Conservation (phyloP, 495 filamentous ascomycete genomes). For the Aspergillus asperescens region DNA sequence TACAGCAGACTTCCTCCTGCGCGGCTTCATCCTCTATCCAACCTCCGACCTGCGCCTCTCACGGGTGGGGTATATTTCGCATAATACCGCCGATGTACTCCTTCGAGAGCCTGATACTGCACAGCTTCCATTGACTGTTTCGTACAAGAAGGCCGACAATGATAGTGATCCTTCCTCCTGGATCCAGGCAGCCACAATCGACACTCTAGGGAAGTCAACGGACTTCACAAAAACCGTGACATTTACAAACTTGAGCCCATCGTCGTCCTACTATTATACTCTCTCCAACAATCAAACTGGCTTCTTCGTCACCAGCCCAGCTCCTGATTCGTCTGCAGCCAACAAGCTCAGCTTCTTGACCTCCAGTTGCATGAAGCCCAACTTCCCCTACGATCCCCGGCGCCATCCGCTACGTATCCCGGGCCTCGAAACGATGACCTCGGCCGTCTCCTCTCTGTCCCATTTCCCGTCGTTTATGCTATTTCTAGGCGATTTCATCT, state of each 20-base stretch:
- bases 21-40: conserved; percentile 60
- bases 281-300: conserved; percentile 81
- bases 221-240: conserved; percentile 72
- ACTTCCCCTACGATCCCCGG: conserved; percentile 80
- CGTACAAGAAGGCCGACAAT: conserved; percentile 43
- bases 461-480: conserved; percentile 80
- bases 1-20: conserved; percentile 67
- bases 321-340: conserved; percentile 53
- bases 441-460: conserved; percentile 51
- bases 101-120: conserved; percentile 72
- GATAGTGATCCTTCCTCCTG: conserved; percentile 38
- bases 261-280: conserved; percentile 71
- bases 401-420: conserved; percentile 76
- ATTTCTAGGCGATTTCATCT: conserved; percentile 98
- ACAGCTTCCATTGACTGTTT: conserved; percentile 70
- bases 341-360: conserved; percentile 80
- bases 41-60: conserved; percentile 75
- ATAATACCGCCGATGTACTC: conserved; percentile 71
- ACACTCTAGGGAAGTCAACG: conserved; percentile 62
- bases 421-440: conserved; percentile 62
- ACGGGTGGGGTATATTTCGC: conserved; percentile 79
- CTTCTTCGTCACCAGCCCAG: conserved; percentile 67
- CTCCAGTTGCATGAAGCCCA: conserved; percentile 83
- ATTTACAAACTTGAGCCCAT: conserved; percentile 49
- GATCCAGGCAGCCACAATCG: conserved; percentile 60